These are phyloP conservation scores for Sugiyamaella xylanicola DNA, from an alignment of 1,139 yeast genomes.

Conservation along the genomic window DNA sequence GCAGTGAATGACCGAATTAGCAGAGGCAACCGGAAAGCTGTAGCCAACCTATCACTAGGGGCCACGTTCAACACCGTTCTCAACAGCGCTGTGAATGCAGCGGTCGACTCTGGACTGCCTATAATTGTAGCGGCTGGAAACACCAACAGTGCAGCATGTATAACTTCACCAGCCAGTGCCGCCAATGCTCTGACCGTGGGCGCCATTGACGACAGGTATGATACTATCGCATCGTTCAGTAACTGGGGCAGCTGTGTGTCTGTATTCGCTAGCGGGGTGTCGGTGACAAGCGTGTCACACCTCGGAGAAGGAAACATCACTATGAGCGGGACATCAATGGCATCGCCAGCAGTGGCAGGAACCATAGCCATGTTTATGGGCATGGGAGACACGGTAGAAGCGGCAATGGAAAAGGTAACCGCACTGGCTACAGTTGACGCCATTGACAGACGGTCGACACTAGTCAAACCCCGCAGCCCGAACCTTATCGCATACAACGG, in stretches of 20 bases:
- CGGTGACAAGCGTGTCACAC: constrained; percentile 46
- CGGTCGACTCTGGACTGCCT: constrained; percentile 69
- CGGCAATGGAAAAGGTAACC: constrained; percentile 37
- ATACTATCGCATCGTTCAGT: constrained; percentile 71
- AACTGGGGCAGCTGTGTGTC: constrained; percentile 92
- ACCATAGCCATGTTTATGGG: constrained; percentile 65
- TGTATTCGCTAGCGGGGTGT: constrained; percentile 80
- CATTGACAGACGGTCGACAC: constrained; percentile 39
- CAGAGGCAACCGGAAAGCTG: constrained; percentile 53
- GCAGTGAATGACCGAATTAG: constrained; percentile 64
- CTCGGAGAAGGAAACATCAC: constrained; percentile 36
- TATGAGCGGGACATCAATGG: constrained; percentile 90
- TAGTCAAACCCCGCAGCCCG: constrained; percentile 51
- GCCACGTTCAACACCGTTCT: constrained; percentile 66
- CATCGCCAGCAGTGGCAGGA: constrained; percentile 82
- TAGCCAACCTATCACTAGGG: constrained; percentile 80
- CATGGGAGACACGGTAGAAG: constrained; percentile 51
- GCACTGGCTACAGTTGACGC: constrained; percentile 33
- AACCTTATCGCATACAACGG: constrained; percentile 51
- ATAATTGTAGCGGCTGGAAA: constrained; percentile 92
- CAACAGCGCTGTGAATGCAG: constrained; percentile 75
- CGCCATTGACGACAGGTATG: constrained; percentile 76
- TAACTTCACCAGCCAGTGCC: constrained; percentile 80
- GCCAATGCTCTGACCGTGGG: constrained; percentile 79
- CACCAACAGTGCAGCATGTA: constrained; percentile 73